phyloP scores from a whole-genome alignment of 1,284 basidiomycete species.

The Cutaneotrichosporon sp. region DNA sequence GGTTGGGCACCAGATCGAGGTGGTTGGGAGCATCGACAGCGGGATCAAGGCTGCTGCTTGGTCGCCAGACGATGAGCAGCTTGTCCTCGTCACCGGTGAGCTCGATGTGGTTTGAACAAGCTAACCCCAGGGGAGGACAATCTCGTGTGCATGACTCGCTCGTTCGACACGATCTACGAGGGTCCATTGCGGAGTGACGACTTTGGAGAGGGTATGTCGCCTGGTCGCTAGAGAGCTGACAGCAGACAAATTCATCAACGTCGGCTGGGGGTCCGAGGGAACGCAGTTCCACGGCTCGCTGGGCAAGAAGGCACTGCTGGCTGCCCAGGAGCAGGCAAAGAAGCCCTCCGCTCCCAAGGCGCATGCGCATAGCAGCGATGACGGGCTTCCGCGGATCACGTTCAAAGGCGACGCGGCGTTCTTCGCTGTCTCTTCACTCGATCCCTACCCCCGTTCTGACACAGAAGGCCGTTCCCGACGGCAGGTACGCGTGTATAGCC shows the following conservation, averaged over 20 bases:
- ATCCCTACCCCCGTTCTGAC: constrained; percentile 41
- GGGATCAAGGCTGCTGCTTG: constrained; percentile 79
- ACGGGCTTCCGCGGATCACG: constrained; percentile 66
- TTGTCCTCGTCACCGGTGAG: constrained; percentile 72
- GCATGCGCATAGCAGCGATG: constrained; percentile 60
- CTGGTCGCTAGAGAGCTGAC: constrained; percentile 12
- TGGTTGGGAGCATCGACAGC: constrained; percentile 78
- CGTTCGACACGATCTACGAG: constrained; percentile 84
- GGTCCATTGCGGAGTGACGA: constrained; percentile 64
- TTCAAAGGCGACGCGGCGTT: constrained; percentile 91
- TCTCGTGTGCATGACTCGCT: constrained; percentile 80
- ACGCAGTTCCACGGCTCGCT: constrained; percentile 97
- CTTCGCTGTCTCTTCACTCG: constrained; percentile 76
- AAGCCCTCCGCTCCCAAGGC: constrained; percentile 50
- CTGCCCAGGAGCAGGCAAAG: constrained; percentile 45
- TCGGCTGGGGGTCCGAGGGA: constrained; percentile 95
- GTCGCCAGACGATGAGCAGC: constrained; percentile 83
- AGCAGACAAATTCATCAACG: constrained; percentile 82
- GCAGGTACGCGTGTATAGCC: constrained; percentile 71
- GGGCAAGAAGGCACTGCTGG: constrained; percentile 73
- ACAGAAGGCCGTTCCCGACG: constrained; percentile 49
- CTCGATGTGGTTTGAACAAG: too few relatives aligned
- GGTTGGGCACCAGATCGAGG: constrained; percentile 58
- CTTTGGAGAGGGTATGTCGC: constrained; percentile 70
- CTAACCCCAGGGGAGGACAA: constrained; percentile 62